Percentiles rank a stretch among this genome's conserved stretches.
phyloP scores from a whole-genome alignment of 2,329 filamentous ascomycete genomes.

The Alternaria sp. region DNA sequence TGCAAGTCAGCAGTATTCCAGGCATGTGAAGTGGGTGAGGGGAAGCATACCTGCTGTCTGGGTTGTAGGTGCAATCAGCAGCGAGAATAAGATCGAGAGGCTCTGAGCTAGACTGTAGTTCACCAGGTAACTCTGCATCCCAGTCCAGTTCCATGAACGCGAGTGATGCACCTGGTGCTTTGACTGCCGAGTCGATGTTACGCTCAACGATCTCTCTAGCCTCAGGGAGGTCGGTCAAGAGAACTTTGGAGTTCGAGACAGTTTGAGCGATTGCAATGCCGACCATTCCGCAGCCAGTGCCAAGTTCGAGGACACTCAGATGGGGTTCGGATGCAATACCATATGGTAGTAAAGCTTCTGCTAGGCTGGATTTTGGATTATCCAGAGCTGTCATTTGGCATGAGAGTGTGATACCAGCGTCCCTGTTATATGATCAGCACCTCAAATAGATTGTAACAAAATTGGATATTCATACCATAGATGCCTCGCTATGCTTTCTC shows the following conservation, averaged over 20 bases:
- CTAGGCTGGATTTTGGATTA: constrained; percentile 13
- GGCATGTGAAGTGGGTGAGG: not conserved
- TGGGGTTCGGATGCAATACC: not conserved
- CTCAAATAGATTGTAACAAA: not conserved
- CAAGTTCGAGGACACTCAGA: constrained; percentile 65
- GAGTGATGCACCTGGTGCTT: constrained; percentile 52
- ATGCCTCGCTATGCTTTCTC: constrained; percentile 75
- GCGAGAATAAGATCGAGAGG: constrained; percentile 66
- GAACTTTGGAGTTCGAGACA: constrained; percentile 59
- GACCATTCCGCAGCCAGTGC: constrained; percentile 70
- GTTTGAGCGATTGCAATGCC: constrained; percentile 67
- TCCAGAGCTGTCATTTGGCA: constrained; percentile 58
- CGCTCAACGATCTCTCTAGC: constrained; percentile 64
- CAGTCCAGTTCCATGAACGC: constrained; percentile 66
- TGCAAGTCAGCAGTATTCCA: not conserved
- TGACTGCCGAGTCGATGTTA: constrained; percentile 59
- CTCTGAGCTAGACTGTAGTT: not conserved
- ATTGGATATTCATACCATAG: constrained; percentile 61
- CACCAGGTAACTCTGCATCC: constrained; percentile 59
- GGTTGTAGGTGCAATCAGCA: constrained; percentile 77
- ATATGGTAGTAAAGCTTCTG: constrained; percentile 5
- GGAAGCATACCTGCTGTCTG: constrained; percentile 58
- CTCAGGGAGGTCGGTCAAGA: constrained; percentile 71
- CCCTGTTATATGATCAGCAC: constrained; percentile 45
- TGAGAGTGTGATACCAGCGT: constrained; percentile 65